phyloP scores from a whole-genome alignment of 306 rosid genomes.

The Heteromeles arbutifolia region DNA sequence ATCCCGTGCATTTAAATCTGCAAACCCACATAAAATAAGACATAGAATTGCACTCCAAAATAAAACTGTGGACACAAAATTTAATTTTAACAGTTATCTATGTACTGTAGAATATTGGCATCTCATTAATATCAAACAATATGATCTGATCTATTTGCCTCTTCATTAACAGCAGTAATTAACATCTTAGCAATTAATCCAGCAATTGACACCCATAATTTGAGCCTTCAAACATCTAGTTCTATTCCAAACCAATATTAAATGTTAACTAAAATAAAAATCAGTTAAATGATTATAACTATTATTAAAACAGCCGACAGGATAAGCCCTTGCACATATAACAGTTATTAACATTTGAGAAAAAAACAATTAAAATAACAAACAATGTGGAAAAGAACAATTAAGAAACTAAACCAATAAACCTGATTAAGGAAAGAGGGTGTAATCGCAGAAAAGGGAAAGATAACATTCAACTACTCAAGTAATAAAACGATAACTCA shows the following conservation, averaged over 20 bases:
- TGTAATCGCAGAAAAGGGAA: background rate
- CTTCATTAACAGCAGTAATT: background rate
- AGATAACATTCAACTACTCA: background rate
- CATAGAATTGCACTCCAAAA: slow-evolving; percentile 13
- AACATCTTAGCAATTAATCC: background rate
- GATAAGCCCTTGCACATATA: background rate
- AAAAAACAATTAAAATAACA: background rate
- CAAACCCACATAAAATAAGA: slow-evolving; percentile 23
- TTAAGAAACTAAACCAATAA: background rate
- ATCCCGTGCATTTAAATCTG: slow-evolving; percentile 48
- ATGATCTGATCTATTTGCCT: background rate
- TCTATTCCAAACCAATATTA: background rate
- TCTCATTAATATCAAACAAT: background rate
- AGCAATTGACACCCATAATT: background rate
- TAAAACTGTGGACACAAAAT: background rate
- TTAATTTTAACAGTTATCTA: background rate
- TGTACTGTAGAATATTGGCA: background rate
- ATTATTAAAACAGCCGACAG: background rate
- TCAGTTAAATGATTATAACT: background rate
- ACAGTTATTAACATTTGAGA: background rate
- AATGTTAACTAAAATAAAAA: background rate
- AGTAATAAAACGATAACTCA: background rate
- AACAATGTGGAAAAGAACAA: background rate
- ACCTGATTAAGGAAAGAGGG: background rate
- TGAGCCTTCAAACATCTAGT: background rate